Percentiles rank a stretch among this genome's conserved stretches.
These are phyloP conservation scores for Inga leiocalycina DNA, from an alignment of 306 rosid genomes.

Conservation along the genomic window DNA sequence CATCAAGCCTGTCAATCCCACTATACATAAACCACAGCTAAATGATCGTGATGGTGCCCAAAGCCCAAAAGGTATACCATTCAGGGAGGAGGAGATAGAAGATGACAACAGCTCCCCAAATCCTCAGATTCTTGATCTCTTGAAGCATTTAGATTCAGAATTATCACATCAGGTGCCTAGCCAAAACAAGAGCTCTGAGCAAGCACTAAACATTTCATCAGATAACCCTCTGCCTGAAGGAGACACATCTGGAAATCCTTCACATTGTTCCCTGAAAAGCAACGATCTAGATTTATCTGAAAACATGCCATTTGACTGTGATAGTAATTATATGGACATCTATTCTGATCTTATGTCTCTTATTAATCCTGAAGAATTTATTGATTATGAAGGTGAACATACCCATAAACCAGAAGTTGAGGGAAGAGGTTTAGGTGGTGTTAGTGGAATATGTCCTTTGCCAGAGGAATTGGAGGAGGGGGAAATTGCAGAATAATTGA, in stretches of 20 bases:
- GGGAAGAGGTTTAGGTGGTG: slow-evolving; percentile 33
- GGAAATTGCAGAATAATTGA: slow-evolving; percentile 64
- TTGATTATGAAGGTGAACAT: slow-evolving; percentile 56
- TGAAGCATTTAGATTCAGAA: slow-evolving; percentile 51
- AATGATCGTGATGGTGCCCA: slow-evolving; percentile 39
- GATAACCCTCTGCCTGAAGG: slow-evolving; percentile 41
- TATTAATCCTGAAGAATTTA: slow-evolving; percentile 61
- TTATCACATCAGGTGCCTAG: slow-evolving; percentile 28
- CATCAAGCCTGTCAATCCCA: slow-evolving; percentile 43
- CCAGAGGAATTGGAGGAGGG: slow-evolving; percentile 82
- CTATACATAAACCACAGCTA: slow-evolving; percentile 39
- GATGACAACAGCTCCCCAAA: slow-evolving; percentile 45
- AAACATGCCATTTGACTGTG: slow-evolving; percentile 57
- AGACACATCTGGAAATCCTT: slow-evolving; percentile 38
- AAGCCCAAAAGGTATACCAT: slow-evolving; percentile 50
- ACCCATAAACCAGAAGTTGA: slow-evolving; percentile 39
- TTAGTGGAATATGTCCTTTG: slow-evolving; percentile 29
- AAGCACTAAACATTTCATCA: slow-evolving; percentile 34
- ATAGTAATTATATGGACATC: slow-evolving; percentile 58
- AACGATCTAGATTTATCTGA: slow-evolving; percentile 40
- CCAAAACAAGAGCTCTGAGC: slow-evolving; percentile 33
- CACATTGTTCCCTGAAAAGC: slow-evolving; percentile 30
- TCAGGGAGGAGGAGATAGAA: slow-evolving; percentile 79
- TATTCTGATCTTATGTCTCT: slow-evolving; percentile 59
- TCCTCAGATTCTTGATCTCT: slow-evolving; percentile 60